Evolutionary conservation across 2,329 filamentous ascomycete genomes (phyloP).

Genomic region (Blastomyces emzantsi): DNA sequence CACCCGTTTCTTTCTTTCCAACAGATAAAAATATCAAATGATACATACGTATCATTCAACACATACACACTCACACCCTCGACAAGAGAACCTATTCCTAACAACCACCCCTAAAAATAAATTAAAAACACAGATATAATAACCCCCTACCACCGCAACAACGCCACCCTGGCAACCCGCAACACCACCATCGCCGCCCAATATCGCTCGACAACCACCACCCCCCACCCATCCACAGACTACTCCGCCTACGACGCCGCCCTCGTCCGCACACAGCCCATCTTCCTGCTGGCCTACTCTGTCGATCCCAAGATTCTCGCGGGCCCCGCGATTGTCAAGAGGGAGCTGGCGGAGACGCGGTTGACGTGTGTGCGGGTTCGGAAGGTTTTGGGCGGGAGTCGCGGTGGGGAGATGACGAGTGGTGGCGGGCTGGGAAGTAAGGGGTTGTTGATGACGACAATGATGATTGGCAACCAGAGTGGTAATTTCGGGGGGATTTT

Average conservation of each 20-base stretch:
- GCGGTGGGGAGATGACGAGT: not conserved
- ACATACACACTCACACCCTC: no score
- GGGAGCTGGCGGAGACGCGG: slow-evolving; percentile 9
- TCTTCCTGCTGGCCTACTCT: slow-evolving; percentile 9
- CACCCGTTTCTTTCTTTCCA: not conserved
- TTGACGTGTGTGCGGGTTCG: slow-evolving; percentile 7
- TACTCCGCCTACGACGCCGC: slow-evolving; percentile 3
- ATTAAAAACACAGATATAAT: slow-evolving; percentile 13
- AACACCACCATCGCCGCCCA: slow-evolving; percentile 6
- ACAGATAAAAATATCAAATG: not conserved
- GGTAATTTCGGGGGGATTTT: not conserved
- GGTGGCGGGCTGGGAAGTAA: not conserved
- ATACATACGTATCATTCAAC: no score
- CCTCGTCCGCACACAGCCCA: slow-evolving; percentile 5
- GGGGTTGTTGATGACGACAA: not conserved
- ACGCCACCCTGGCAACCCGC: not conserved
- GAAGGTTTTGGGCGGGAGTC: slow-evolving; percentile 7
- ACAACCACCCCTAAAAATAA: no score
- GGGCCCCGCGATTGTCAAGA: not conserved
- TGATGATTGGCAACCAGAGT: not conserved
- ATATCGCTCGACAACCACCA: slow-evolving; percentile 7
- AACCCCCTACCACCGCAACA: not conserved
- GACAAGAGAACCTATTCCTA: not conserved
- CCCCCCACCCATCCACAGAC: slow-evolving; percentile 2
- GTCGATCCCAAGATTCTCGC: not conserved